Conservation (phyloP, 2,329 filamentous ascomycete species). For the Curvularia spicifera region DNA sequence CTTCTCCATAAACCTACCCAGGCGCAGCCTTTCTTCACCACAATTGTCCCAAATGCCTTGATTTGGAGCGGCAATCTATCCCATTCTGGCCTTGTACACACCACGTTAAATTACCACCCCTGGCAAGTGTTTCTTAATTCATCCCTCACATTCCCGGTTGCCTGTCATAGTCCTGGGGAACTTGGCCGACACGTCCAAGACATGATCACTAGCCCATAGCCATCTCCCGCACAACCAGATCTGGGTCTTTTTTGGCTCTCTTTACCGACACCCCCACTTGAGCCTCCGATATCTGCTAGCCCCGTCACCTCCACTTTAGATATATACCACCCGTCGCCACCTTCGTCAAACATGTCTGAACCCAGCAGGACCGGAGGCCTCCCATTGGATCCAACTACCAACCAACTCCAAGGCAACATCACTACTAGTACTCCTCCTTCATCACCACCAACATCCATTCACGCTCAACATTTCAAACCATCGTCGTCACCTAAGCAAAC, state of each 20-base stretch:
- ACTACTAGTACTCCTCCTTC: background rate
- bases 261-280: conserved; percentile 39
- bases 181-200: conserved; percentile 37
- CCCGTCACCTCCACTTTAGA: conserved; percentile 31
- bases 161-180: conserved; percentile 38
- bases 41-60: conserved; percentile 40
- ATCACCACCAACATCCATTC: conserved; percentile 19
- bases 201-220: conserved; percentile 42
- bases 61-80: conserved; percentile 44
- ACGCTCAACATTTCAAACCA: conserved; percentile 29
- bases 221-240: conserved; percentile 43
- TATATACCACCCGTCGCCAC: conserved; percentile 44
- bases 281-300: conserved; percentile 42
- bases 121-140: conserved; percentile 40
- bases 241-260: conserved; percentile 40
- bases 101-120: conserved; percentile 35
- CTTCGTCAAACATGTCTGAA: conserved; percentile 42
- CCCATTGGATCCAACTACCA: conserved; percentile 37
- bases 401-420: conserved; percentile 29
- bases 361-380: conserved; percentile 42
- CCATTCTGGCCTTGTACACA: conserved; percentile 35
- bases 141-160: conserved; percentile 36
- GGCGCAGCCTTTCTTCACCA: conserved; percentile 42
- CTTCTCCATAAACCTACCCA: conserved; percentile 34
- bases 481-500: conserved; percentile 38